Percentiles rank a stretch among this genome's conserved stretches.
phyloP scores from a whole-genome alignment of 495 filamentous ascomycete genomes.

The Xylaria curta region DNA sequence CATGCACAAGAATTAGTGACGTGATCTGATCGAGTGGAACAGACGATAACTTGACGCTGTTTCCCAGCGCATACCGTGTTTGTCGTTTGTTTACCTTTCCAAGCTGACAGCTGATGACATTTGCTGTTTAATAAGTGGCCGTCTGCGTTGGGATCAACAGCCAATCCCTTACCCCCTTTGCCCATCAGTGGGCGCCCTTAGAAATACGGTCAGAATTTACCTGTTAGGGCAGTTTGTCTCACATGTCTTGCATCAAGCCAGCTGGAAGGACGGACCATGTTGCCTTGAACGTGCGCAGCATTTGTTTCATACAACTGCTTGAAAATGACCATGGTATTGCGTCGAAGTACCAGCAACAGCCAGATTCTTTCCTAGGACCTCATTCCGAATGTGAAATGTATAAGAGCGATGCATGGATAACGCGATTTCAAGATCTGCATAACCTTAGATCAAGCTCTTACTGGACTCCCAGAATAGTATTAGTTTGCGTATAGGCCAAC shows the following conservation, averaged over 20 bases:
- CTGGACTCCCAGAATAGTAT: neutral
- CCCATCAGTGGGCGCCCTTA: slow-evolving; percentile 5
- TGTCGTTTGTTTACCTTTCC: slow-evolving; percentile 19
- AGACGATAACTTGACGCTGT: neutral
- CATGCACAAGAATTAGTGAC: slow-evolving; percentile 23
- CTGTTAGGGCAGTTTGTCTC: slow-evolving; percentile 7
- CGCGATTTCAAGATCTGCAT: neutral
- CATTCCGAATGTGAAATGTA: neutral
- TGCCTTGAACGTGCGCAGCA: neutral
- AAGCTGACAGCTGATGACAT: slow-evolving; percentile 16
- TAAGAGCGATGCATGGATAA: neutral
- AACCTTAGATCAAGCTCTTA: neutral
- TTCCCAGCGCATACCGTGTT: slow-evolving; percentile 21
- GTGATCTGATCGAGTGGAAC: slow-evolving; percentile 35
- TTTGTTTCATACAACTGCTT: neutral
- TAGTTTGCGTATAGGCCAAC: neutral
- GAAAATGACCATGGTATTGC: neutral
- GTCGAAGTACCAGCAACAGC: neutral
- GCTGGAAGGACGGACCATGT: neutral
- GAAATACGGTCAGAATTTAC: slow-evolving; percentile 5
- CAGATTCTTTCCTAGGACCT: neutral
- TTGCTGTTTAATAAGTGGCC: slow-evolving; percentile 17
- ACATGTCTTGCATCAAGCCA: neutral
- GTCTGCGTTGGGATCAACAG: neutral
- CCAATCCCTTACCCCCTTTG: slow-evolving; percentile 8